These are phyloP conservation scores for Byssoonygena ceratinophila DNA, from an alignment of 2,329 filamentous ascomycete species.

Conservation along the genomic window DNA sequence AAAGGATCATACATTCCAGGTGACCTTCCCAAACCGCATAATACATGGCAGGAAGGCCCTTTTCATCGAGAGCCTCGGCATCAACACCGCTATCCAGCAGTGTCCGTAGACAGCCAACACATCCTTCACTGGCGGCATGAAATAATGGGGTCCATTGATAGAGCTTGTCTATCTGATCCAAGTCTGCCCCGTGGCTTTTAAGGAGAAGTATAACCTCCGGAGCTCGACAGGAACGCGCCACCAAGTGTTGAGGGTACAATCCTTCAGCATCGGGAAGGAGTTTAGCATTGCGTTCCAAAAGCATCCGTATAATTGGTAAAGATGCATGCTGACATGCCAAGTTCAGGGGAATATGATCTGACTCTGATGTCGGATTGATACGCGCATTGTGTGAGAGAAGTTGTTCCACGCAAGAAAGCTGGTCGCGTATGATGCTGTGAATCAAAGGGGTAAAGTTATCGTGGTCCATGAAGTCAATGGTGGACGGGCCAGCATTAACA, in stretches of 20 bases:
- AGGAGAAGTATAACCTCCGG: conserved; percentile 70
- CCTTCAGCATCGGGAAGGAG: conserved; percentile 94
- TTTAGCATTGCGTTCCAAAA: conserved; percentile 67
- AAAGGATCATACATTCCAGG: conserved; percentile 81
- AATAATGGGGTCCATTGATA: conserved; percentile 97
- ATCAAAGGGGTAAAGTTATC: conserved; percentile 96
- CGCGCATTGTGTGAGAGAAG: conserved; percentile 70
- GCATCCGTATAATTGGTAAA: conserved; percentile 68
- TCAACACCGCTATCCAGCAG: conserved; percentile 71
- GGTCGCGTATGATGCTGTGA: conserved; percentile 83
- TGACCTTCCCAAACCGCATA: conserved; percentile 98
- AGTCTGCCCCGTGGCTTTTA: conserved; percentile 73
- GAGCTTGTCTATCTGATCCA: conserved; percentile 87
- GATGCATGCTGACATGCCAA: conserved; percentile 91
- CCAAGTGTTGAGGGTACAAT: conserved; percentile 90
- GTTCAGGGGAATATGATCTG: conserved; percentile 89
- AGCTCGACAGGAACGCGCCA: conserved; percentile 76
- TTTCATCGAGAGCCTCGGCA: conserved; percentile 75
- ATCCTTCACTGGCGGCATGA: conserved; percentile 91
- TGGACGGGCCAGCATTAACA: conserved; percentile 57
- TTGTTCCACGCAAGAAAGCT: conserved; percentile 66
- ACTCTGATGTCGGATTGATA: conserved; percentile 72
- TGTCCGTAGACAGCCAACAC: conserved; percentile 74
- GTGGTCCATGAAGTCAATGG: conserved; percentile 80
- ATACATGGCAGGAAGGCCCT: conserved; percentile 87